Conservation (phyloP, 805 yeast genomes). For the Candida alai region DNA sequence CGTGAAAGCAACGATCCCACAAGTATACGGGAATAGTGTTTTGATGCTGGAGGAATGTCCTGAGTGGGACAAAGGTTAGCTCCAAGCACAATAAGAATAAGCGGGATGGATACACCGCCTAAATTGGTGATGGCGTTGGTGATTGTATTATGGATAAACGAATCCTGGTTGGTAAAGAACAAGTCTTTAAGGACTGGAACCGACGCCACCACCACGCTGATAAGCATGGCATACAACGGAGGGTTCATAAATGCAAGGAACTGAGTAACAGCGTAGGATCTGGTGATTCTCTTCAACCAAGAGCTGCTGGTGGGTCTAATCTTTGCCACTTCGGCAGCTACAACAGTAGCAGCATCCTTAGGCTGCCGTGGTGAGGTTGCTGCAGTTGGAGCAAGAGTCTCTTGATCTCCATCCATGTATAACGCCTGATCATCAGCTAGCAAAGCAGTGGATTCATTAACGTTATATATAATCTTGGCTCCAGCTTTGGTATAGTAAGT, state of each 20-base stretch:
- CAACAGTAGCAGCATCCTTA: background rate
- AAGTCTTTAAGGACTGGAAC: slow-evolving; percentile 53
- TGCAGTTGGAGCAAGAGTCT: background rate
- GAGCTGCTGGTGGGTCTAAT: too few species aligned
- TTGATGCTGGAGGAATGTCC: slow-evolving; percentile 64
- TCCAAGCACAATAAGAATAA: slow-evolving; percentile 71
- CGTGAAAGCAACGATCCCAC: slow-evolving; percentile 69
- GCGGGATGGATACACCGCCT: slow-evolving; percentile 74
- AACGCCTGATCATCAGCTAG: slow-evolving; percentile 5
- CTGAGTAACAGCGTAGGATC: slow-evolving; percentile 12
- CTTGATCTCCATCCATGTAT: slow-evolving; percentile 4
- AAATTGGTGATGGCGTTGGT: slow-evolving; percentile 60
- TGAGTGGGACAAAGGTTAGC: slow-evolving; percentile 69
- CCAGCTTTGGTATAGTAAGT: slow-evolving; percentile 13
- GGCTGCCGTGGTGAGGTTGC: background rate
- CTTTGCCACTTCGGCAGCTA: too few species aligned
- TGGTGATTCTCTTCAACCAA: slow-evolving; percentile 7
- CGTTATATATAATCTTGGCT: slow-evolving; percentile 4
- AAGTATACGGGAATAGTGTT: slow-evolving; percentile 58
- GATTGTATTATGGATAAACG: slow-evolving; percentile 64
- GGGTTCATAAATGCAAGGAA: slow-evolving; percentile 62
- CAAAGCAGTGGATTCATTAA: slow-evolving; percentile 5
- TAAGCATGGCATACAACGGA: slow-evolving; percentile 75
- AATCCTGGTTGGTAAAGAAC: slow-evolving; percentile 49
- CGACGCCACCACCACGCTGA: slow-evolving; percentile 67